Evolutionary conservation across 176 grass and related monocot species (phyloP).

Genomic region (Aegilops umbellulata): DNA sequence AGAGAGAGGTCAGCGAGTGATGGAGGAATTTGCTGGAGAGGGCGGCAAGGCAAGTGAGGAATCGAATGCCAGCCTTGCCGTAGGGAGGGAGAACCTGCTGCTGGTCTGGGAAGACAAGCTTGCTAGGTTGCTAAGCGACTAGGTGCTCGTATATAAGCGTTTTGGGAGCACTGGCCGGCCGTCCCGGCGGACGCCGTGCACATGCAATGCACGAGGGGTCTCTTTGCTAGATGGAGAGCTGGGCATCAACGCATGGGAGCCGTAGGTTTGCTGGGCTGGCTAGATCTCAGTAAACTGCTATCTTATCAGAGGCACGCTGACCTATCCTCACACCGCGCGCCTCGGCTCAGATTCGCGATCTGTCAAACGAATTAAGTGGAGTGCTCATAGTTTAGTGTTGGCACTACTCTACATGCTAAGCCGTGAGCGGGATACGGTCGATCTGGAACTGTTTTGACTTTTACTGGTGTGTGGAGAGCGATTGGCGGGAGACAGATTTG

Average conservation of each 20-base stretch:
- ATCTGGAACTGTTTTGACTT: not conserved
- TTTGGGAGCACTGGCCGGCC: not conserved
- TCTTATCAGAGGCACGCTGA: not conserved
- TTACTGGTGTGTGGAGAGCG: not conserved
- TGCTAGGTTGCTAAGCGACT: not conserved
- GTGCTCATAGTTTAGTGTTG: no score
- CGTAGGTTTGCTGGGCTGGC: not conserved
- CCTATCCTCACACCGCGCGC: not conserved
- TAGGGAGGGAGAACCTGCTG: not conserved
- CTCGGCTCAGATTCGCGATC: not conserved
- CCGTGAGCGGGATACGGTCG: not conserved
- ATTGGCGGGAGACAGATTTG: not conserved
- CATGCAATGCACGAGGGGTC: conserved; percentile 2
- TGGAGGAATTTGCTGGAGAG: no score
- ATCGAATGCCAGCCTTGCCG: not conserved
- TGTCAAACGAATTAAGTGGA: conserved; percentile 8
- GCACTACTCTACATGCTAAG: no score
- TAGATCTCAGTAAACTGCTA: conserved; percentile 19
- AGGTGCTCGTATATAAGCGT: not conserved
- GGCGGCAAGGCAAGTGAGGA: not conserved
- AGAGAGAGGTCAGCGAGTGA: not conserved
- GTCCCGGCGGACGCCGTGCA: not conserved
- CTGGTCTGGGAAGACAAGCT: not conserved
- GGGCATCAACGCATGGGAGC: conserved; percentile 2
- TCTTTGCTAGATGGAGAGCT: not conserved